Percentiles rank a stretch among this genome's conserved stretches.
Conservation (phyloP, 225 moss, liverwort and hornwort species). For the Climacium dendroides region DNA sequence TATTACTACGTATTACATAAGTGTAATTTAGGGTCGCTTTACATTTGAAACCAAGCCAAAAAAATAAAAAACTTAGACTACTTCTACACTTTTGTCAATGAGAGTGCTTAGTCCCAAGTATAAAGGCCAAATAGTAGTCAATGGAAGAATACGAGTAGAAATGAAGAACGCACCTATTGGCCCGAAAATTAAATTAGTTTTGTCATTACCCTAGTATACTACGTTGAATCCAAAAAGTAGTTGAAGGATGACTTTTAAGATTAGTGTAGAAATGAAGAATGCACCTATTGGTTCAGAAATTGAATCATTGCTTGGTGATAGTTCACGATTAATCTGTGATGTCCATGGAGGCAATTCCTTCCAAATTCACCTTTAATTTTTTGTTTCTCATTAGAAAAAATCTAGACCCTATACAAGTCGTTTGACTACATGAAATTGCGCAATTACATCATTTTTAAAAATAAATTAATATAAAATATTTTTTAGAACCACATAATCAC, state of each 20-base stretch:
- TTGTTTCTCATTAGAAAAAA: too few species aligned
- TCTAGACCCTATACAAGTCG: too few species aligned
- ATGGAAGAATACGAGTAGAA: not conserved
- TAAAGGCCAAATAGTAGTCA: not conserved
- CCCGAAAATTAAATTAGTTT: accelerated
- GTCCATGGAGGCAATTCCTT: too few species aligned
- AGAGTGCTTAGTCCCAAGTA: not conserved
- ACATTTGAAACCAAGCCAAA: not conserved
- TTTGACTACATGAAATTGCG: too few species aligned
- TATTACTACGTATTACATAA: not conserved
- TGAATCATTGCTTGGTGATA: not conserved
- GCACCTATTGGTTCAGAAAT: not conserved
- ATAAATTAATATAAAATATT: too few species aligned
- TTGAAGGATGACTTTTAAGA: not conserved
- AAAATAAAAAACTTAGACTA: not conserved
- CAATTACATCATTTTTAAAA: too few species aligned
- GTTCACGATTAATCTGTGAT: too few species aligned
- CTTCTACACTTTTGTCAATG: not conserved
- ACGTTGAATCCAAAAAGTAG: not conserved
- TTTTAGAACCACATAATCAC: too few species aligned
- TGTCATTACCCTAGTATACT: accelerated
- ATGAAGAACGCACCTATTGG: not conserved
- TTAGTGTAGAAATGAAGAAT: not conserved
- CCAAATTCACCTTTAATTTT: not conserved
- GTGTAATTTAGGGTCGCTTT: accelerated